phyloP scores from a whole-genome alignment of 306 rosid species.

The Pueraria montana region DNA sequence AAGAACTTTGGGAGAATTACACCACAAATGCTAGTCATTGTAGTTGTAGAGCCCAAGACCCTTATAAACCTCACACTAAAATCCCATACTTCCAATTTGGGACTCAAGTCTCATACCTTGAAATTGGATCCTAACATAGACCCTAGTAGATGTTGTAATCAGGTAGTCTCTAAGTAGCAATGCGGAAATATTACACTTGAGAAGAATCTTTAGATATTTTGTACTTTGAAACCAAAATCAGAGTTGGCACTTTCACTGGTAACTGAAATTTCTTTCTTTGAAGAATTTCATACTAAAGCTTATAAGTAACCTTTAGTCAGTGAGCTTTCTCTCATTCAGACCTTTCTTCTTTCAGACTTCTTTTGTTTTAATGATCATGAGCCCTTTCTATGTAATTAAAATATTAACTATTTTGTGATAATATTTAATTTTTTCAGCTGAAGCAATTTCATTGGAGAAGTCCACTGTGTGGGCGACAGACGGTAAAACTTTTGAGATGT shows the following conservation, averaged over 20 bases:
- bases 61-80: too few species aligned
- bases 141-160: background rate
- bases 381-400: conserved; percentile 13
- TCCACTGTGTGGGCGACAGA: conserved; percentile 76
- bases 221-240: conserved; percentile 6
- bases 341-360: background rate
- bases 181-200: background rate
- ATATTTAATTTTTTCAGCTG: conserved; percentile 59
- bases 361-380: conserved; percentile 20
- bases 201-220: background rate
- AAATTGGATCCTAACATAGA: background rate
- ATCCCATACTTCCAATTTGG: too few species aligned
- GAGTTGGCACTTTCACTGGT: background rate
- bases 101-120: background rate
- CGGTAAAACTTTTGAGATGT: conserved; percentile 79
- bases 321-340: background rate
- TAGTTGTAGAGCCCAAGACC: background rate
- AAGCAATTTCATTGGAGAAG: conserved; percentile 70
- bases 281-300: background rate
- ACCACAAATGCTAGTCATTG: background rate
- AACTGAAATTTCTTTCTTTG: background rate
- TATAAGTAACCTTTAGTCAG: conserved; percentile 3
- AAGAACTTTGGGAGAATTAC: background rate
- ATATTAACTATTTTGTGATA: conserved; percentile 20
- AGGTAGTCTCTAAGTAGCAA: background rate